Conservation (phyloP, 2,329 filamentous ascomycete species). For the Hypomyces perniciosus region DNA sequence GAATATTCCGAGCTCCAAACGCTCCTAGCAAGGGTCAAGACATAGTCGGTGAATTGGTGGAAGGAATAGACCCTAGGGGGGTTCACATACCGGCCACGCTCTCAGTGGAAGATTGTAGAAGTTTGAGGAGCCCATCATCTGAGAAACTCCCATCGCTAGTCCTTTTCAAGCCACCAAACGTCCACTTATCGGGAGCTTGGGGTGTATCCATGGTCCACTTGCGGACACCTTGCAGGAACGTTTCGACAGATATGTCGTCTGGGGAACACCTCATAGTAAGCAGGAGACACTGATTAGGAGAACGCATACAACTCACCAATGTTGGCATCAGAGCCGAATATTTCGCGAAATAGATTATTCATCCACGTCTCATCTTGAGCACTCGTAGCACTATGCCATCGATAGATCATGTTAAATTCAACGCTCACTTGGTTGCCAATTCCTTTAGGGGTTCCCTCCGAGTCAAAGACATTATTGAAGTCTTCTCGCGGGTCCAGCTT, state of each 20-base stretch:
- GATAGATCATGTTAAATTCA: constrained; percentile 32
- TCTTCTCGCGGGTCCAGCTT: constrained; percentile 35
- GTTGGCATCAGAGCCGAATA: not conserved
- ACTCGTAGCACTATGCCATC: constrained; percentile 28
- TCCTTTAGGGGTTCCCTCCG: constrained; percentile 23
- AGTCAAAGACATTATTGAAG: constrained; percentile 11
- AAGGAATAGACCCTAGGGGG: not conserved
- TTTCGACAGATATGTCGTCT: not conserved
- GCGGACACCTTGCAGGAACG: not conserved
- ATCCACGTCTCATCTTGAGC: constrained; percentile 27
- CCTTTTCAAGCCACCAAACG: constrained; percentile 45
- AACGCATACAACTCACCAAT: not conserved
- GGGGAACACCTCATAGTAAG: constrained; percentile 12
- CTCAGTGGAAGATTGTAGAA: constrained; percentile 36
- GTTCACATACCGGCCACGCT: not conserved
- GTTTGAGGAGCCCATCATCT: constrained; percentile 49
- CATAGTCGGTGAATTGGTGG: not conserved
- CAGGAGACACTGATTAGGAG: not conserved
- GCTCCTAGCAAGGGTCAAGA: not conserved
- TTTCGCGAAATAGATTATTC: constrained; percentile 18
- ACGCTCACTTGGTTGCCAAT: constrained; percentile 30
- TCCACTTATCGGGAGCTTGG: constrained; percentile 30
- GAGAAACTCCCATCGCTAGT: constrained; percentile 44
- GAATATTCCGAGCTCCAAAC: constrained; percentile 50
- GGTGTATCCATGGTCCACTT: not conserved